Evolutionary conservation across 1,284 basidiomycete genomes (phyloP).

Genomic region (Neolentinus lepideus): DNA sequence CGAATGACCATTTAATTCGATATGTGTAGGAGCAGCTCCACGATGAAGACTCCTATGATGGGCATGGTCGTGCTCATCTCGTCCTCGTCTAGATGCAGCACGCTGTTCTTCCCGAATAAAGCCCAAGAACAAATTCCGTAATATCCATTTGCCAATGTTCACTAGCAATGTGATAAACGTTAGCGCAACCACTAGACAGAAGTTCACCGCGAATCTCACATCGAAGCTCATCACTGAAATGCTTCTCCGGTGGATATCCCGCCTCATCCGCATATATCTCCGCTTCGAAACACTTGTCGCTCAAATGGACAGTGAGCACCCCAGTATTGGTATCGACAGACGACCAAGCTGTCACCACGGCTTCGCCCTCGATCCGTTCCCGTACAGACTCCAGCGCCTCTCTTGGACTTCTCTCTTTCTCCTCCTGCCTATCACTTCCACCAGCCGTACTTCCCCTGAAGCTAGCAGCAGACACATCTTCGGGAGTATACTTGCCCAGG

Average conservation of each 20-base stretch:
- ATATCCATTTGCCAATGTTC: constrained; percentile 76
- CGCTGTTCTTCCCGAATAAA: constrained; percentile 64
- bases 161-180: constrained; percentile 46
- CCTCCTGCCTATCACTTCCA: constrained; percentile 27
- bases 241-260: constrained; percentile 49
- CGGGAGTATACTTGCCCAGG: constrained; percentile 60
- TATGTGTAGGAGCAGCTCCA: constrained; percentile 18
- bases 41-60: constrained; percentile 18
- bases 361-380: constrained; percentile 90
- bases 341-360: constrained; percentile 81
- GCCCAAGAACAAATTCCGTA: constrained; percentile 65
- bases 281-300: constrained; percentile 86
- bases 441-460: constrained; percentile 18
- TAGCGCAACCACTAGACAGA: constrained; percentile 21
- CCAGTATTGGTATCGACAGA: constrained; percentile 88
- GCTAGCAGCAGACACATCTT: constrained; percentile 56
- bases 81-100: constrained; percentile 25
- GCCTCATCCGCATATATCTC: constrained; percentile 94
- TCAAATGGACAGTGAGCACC: constrained; percentile 82
- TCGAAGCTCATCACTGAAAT: constrained; percentile 72
- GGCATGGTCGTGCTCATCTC: constrained; percentile 15
- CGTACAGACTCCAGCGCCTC: constrained; percentile 86
- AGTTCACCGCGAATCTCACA: constrained; percentile 32
- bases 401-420: constrained; percentile 53
- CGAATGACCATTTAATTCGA: constrained; percentile 20